Evolutionary conservation across 805 yeast genomes (phyloP).

Genomic region (Candida tammaniensis): DNA sequence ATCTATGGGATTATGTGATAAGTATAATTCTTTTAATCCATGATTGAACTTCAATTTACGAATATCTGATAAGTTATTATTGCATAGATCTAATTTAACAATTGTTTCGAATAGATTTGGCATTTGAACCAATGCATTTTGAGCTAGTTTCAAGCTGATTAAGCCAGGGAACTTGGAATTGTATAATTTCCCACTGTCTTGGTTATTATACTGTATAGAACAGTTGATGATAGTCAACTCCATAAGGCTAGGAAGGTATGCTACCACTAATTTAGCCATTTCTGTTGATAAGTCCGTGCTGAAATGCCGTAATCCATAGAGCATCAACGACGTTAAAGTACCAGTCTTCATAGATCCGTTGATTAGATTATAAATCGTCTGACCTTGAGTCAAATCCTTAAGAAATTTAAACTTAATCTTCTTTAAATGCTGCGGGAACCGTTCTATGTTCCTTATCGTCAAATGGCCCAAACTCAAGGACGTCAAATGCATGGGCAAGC

Average conservation of each 20-base stretch:
- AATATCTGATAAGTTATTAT: conserved; percentile 2
- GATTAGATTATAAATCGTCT: conserved; percentile 5
- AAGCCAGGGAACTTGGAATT: not conserved
- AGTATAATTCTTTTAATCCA: conserved; percentile 10
- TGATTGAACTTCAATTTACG: conserved; percentile 7
- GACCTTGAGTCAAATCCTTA: conserved; percentile 9
- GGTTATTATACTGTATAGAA: not conserved
- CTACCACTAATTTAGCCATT: not conserved
- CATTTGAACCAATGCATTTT: not conserved
- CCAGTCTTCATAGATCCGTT: too few relatives aligned
- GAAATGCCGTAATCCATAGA: too few relatives aligned
- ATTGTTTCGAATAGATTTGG: not conserved
- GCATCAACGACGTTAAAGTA: too few relatives aligned
- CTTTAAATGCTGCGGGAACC: conserved; percentile 6
- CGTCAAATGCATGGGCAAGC: conserved; percentile 13
- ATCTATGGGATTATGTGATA: conserved; percentile 19
- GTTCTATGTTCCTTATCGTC: not conserved
- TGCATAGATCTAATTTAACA: conserved; percentile 3
- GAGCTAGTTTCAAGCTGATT: conserved; percentile 2
- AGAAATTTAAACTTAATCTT: conserved; percentile 6
- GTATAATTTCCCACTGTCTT: not conserved
- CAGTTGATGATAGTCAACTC: not conserved
- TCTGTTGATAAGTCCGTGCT: conserved; percentile 3
- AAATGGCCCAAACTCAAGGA: conserved; percentile 14
- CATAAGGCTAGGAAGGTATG: not conserved